Percentiles rank a stretch among this genome's conserved stretches.
Evolutionary conservation across 176 grass and related monocot species (phyloP).

Genomic region (Oropetium thomaeum): DNA sequence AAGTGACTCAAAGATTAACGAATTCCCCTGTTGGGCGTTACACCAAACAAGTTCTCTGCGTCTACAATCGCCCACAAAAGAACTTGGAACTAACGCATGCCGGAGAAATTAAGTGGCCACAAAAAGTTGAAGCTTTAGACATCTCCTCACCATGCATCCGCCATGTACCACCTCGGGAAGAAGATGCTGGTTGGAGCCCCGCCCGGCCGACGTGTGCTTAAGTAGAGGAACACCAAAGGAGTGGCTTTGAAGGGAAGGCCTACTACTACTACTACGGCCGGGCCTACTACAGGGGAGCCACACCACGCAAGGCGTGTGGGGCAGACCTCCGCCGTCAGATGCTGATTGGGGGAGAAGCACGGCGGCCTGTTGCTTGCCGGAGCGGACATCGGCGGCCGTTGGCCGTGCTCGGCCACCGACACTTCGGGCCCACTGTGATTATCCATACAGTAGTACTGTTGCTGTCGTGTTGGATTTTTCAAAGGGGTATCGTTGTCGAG

Average conservation of each 20-base stretch:
- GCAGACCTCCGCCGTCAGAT: neutral
- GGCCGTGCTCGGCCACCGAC: neutral
- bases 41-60: constrained; percentile 2
- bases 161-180: neutral
- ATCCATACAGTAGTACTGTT: too few relatives aligned
- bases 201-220: constrained; percentile 9
- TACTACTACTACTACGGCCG: too few relatives aligned
- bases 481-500: neutral
- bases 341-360: too few relatives aligned
- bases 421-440: neutral
- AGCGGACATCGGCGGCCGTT: constrained; percentile 15
- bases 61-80: neutral
- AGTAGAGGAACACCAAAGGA: constrained; percentile 32
- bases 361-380: constrained; percentile 33
- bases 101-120: too few relatives aligned
- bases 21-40: neutral
- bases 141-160: constrained; percentile 27
- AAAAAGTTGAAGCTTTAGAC: neutral
- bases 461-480: neutral
- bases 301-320: constrained; percentile 6
- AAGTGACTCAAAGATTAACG: neutral
- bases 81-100: neutral
- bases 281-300: neutral
- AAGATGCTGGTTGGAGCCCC: neutral
- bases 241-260: constrained; percentile 50